phyloP scores from a whole-genome alignment of 768 basidiomycete species.

The Harrya chromipes region DNA sequence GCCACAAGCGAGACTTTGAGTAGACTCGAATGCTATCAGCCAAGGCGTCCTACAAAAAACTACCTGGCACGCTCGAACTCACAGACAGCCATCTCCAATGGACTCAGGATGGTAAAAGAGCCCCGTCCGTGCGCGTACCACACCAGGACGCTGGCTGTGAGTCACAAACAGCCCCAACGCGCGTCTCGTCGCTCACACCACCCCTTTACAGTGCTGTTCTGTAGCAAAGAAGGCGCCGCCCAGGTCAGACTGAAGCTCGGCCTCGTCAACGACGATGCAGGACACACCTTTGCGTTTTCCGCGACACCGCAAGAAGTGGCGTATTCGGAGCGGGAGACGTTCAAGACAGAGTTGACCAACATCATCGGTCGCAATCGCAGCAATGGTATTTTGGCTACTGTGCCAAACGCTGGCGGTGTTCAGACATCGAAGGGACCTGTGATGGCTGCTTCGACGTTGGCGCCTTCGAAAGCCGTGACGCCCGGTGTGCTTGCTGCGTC shows the following conservation, averaged over 20 bases:
- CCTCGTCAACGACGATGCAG: slow-evolving; percentile 62
- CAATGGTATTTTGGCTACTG: slow-evolving; percentile 17
- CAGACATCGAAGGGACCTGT: slow-evolving; percentile 26
- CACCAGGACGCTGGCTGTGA: slow-evolving; percentile 61
- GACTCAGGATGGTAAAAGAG: slow-evolving; percentile 69
- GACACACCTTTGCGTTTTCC: slow-evolving; percentile 81
- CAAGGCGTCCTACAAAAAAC: slow-evolving; percentile 84
- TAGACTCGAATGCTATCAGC: slow-evolving; percentile 57
- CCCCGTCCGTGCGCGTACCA: slow-evolving; percentile 60
- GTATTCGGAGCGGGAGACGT: slow-evolving; percentile 69
- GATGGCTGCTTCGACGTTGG: slow-evolving; percentile 8
- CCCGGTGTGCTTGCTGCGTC: slow-evolving; percentile 33
- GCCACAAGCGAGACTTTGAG: not conserved
- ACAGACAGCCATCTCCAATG: slow-evolving; percentile 73
- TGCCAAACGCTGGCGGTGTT: no score
- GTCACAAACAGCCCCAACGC: slow-evolving; percentile 4
- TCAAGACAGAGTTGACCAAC: slow-evolving; percentile 74
- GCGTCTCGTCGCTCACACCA: slow-evolving; percentile 3
- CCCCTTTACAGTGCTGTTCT: slow-evolving; percentile 68
- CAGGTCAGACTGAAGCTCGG: slow-evolving; percentile 79
- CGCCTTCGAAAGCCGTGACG: slow-evolving; percentile 29
- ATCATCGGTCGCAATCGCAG: slow-evolving; percentile 75
- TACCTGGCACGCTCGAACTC: slow-evolving; percentile 69
- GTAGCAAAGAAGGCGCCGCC: slow-evolving; percentile 78
- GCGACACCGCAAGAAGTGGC: slow-evolving; percentile 58